Evolutionary conservation across 352 stramenopile species (phyloP).

Genomic region (Phytophthora rubi): DNA sequence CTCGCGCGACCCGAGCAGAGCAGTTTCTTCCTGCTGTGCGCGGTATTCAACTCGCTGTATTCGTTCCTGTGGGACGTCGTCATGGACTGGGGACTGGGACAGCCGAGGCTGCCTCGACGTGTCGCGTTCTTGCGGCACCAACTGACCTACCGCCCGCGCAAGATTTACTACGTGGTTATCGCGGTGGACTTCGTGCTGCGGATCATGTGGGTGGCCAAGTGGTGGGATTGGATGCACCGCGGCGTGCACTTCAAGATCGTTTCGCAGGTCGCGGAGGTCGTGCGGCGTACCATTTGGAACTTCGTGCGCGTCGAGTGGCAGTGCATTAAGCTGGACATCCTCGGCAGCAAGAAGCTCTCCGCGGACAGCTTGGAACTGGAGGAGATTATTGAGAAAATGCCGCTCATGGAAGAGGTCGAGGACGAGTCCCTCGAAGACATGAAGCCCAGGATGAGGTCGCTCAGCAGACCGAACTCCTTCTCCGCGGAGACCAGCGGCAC

Average conservation of each 20-base stretch:
- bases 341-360: constrained; percentile 65
- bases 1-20: constrained; percentile 54
- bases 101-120: constrained; percentile 56
- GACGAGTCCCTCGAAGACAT: constrained; percentile 30
- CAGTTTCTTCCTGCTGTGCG: constrained; percentile 78
- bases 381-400: constrained; percentile 56
- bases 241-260: constrained; percentile 85
- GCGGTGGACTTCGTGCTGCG: constrained; percentile 92
- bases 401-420: constrained; percentile 52
- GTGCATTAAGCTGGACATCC: constrained; percentile 81
- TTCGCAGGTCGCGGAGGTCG: constrained; percentile 91
- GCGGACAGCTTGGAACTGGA: constrained; percentile 53
- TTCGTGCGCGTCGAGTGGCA: constrained; percentile 94
- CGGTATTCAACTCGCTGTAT: constrained; percentile 94
- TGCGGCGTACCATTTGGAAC: constrained; percentile 93
- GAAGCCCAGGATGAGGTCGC: constrained; percentile 22
- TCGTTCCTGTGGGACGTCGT: constrained; percentile 98
- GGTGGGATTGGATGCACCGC: constrained; percentile 79
- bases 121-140: constrained; percentile 69
- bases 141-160: constrained; percentile 60
- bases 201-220: constrained; percentile 95
- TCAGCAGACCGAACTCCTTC: constrained; percentile 33
- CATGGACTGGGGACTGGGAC: constrained; percentile 96
- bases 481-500: constrained; percentile 21
- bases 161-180: constrained; percentile 94